phyloP scores from a whole-genome alignment of 768 basidiomycete genomes.

The Sutorius australiensis region DNA sequence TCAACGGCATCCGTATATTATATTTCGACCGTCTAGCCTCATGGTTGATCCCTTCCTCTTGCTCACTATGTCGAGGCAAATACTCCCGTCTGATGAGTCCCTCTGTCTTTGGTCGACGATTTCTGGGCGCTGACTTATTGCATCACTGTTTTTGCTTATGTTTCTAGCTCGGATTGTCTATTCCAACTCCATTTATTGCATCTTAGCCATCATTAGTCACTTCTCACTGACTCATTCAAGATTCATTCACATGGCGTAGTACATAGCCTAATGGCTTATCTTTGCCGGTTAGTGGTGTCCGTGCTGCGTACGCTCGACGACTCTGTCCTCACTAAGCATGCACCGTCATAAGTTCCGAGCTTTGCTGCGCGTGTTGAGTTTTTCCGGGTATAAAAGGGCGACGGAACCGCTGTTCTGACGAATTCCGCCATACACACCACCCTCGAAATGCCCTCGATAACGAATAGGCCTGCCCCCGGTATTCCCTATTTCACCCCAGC shows the following conservation, averaged over 20 bases:
- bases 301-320: too few species aligned
- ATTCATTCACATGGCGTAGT: background rate
- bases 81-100: too few species aligned
- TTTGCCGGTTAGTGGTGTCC: background rate
- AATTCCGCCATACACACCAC: background rate
- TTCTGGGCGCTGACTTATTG: background rate
- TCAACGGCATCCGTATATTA: too few species aligned
- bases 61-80: background rate
- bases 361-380: background rate
- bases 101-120: background rate
- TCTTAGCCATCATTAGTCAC: background rate
- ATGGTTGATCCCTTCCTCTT: too few species aligned
- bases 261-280: background rate
- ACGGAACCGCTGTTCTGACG: background rate
- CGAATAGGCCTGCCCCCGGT: slow-evolving; percentile 40
- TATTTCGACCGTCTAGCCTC: too few species aligned
- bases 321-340: background rate
- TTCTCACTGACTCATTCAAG: background rate
- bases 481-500: slow-evolving; percentile 46
- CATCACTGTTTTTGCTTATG: background rate
- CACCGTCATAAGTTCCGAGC: background rate
- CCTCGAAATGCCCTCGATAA: slow-evolving; percentile 6
- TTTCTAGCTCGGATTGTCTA: background rate
- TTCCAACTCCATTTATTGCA: background rate
- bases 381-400: slow-evolving; percentile 3